These are phyloP conservation scores for Chrysosporium keratinophilum DNA, from an alignment of 2,329 filamentous ascomycete species.

Conservation along the genomic window DNA sequence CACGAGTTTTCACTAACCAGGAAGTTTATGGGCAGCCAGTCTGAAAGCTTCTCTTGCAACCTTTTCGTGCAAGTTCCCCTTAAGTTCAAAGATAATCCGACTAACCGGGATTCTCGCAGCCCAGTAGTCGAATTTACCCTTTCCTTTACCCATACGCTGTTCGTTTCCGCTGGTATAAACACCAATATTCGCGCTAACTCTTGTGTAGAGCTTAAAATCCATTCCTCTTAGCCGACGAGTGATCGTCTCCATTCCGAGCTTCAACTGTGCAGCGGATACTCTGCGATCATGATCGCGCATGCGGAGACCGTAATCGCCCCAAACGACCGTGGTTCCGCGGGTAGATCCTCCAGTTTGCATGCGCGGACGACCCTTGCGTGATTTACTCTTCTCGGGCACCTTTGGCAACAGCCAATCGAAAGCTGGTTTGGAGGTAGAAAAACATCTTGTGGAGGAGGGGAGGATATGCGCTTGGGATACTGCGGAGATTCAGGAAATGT, in stretches of 20 bases:
- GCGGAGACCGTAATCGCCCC: conserved; percentile 90
- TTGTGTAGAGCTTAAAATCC: conserved; percentile 85
- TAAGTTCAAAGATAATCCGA: conserved; percentile 84
- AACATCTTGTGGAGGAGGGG: conserved; percentile 47
- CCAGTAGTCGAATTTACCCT: conserved; percentile 96
- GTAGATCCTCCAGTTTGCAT: conserved; percentile 83
- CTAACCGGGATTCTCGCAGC: conserved; percentile 80
- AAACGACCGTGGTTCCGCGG: conserved; percentile 88
- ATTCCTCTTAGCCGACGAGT: conserved; percentile 77
- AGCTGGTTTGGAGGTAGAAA: conserved; percentile 57
- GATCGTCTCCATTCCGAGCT: conserved; percentile 88
- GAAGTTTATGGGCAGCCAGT: conserved; percentile 87
- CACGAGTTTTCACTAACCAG: conserved; percentile 49
- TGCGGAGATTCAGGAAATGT: conserved; percentile 17
- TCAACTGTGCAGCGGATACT: conserved; percentile 75
- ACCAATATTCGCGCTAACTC: conserved; percentile 83
- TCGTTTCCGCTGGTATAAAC: conserved; percentile 95
- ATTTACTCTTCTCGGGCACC: conserved; percentile 72
- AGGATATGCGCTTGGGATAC: conserved; percentile 15
- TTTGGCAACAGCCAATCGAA: conserved; percentile 74
- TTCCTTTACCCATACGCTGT: conserved; percentile 98
- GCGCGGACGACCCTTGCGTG: conserved; percentile 73
- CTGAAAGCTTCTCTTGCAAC: conserved; percentile 88
- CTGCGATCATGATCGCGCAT: conserved; percentile 90
- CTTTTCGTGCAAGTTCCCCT: conserved; percentile 87